Evolutionary conservation across 1,284 basidiomycete genomes (phyloP), one percentile per base, ranked within the genome.

Genomic region (Schizophyllum amplum): DNA sequence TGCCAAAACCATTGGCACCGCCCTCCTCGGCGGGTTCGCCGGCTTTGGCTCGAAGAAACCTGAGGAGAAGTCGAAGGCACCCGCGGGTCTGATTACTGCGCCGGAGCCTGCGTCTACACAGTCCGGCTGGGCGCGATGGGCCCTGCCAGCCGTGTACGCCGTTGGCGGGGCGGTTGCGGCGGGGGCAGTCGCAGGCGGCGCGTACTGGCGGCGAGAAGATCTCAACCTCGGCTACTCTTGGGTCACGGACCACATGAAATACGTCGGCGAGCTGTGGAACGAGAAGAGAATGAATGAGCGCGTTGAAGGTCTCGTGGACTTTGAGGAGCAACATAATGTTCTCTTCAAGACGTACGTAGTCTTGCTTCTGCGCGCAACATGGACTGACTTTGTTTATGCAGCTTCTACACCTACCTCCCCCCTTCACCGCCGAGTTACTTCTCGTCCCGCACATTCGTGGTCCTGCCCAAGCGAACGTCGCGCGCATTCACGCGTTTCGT

Each of bases 181-280:
- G 1, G 90, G 90, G 1, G 92, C 90, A 0, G 91, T 91, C 1
- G 88, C 88, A n/a, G 88, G 90, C 0, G 82, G 87, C 1, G 90
- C 87, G 4, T 94, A 92, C 66, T 88, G 87, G 70, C 83, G 84
- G 59, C 80, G 87, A 51, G 80, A 86, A 11, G 87, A 92, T 25
- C 73, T 95, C 47, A 79, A 80, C 4, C 77, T 78, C 25, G 83
- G 90, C 1, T 90, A 89, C 65, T 75, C 78, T 15, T 95, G 87
- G 85, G 84, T 87, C 4, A 84, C 80, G 21, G 94, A 96, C 61
- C 95, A 98, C 69, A 83, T 97, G 81, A 88, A 87, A 64, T 98
- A 92, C 69, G 87, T 97, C 15, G 84, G 87, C 47, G 92, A 82
- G 61, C 73, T 98, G 11, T 98, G 94, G 94, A 88, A 96, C 64